These are phyloP conservation scores for Penicillium cosmopolitanum DNA, from an alignment of 495 filamentous ascomycete genomes.

Conservation along the genomic window DNA sequence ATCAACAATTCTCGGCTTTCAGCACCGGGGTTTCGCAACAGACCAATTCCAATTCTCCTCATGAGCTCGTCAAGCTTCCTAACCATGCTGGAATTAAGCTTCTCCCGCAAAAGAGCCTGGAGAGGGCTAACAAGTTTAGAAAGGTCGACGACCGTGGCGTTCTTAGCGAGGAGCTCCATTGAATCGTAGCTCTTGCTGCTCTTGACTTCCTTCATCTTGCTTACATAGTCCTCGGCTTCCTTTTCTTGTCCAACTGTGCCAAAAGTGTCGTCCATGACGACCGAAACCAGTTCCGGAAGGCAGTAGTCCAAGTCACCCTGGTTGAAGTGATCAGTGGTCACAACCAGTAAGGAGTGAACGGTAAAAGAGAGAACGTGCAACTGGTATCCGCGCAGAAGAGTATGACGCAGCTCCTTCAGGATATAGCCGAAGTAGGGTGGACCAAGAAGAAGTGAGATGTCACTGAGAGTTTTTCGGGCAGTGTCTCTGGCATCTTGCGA, in stretches of 20 bases:
- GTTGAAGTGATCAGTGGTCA: constrained; percentile 69
- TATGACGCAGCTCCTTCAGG: constrained; percentile 84
- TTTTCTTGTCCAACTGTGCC: constrained; percentile 96
- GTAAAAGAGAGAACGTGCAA: constrained; percentile 95
- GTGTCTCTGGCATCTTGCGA: constrained; percentile 88
- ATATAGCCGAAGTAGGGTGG: constrained; percentile 85
- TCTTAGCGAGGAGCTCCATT: constrained; percentile 89
- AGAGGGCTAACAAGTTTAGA: constrained; percentile 75
- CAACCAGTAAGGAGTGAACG: constrained; percentile 86
- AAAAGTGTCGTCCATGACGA: constrained; percentile 98
- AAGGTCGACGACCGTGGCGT: constrained; percentile 73
- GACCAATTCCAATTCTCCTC: constrained; percentile 77
- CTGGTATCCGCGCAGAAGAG: constrained; percentile 83
- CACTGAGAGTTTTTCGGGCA: constrained; percentile 82
- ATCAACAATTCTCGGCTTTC: constrained; percentile 77
- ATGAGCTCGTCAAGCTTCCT: constrained; percentile 91
- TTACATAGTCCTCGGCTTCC: constrained; percentile 92
- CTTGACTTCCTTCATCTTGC: constrained; percentile 96
- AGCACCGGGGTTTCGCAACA: constrained; percentile 76
- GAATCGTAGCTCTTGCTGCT: constrained; percentile 97
- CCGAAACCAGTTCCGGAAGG: constrained; percentile 69
- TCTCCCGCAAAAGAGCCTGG: constrained; percentile 76
- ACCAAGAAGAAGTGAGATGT: constrained; percentile 78
- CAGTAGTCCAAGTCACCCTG: constrained; percentile 92
- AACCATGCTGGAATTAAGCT: constrained; percentile 74